Base-by-base conservation (phyloP, 1,284 basidiomycete species). In the Lignosus rhinocerotis region DNA sequence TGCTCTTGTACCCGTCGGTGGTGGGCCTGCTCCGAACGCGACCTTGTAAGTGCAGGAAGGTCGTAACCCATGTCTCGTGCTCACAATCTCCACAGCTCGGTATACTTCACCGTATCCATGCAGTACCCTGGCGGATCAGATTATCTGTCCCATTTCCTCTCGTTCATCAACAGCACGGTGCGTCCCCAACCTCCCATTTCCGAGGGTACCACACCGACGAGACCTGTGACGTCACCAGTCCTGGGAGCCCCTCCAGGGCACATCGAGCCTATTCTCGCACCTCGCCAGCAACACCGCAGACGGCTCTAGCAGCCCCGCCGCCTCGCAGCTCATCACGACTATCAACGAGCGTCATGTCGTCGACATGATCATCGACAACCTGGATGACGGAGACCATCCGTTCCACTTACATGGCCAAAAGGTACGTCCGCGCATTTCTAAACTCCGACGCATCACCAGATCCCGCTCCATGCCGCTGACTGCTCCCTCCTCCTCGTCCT, bases 361-460 rank as follows among this genome's bases (percentile, higher is more conserved):
- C 19, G 71, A 75, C 52, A 56, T 75, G 38, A 53, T 66, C 19
- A 66, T 75, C 43, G 66, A 72, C 50, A 75, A 72, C 51, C 50
- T 71, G 31, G 76, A 78, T 64, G 76, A 79, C 53, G 76, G 75
- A 11, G 71, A 73, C 51, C 78, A 79, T 58, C 79, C 79, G 0
- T 78, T 80, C 69, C 78, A 79, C 54, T 69, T 78, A 51, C 73
- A 76, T 45, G 71, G 74, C 1, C 72, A 82, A 60, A 73, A 73
- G 55, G 78, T 80, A 58, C 73, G 74, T 68, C 53, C 6, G 30
- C 12, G 30, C 19, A 41, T 4, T 9, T 25, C 10, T 16, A 17
- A 8, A 12, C 30, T 6, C 32, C 6, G 1, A 4, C 36, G 9
- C 32, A n/a, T 30, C n/a, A 7, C 21, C 45, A 30, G 25, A 25